Conservation (phyloP, 1,284 basidiomycete genomes). For the Ganoderma lingzhi region DNA sequence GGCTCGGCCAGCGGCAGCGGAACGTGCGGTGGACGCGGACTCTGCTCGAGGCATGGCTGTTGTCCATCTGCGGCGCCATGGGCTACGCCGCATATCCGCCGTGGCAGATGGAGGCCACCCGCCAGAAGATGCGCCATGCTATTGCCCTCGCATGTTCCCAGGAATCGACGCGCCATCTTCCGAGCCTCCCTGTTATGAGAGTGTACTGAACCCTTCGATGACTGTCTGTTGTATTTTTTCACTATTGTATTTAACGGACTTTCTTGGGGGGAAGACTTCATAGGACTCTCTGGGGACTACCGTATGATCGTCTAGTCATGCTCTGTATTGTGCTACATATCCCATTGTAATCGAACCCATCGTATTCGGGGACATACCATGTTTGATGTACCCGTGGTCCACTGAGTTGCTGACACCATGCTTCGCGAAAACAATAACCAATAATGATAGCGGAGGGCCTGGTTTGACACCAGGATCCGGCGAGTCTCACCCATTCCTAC, state of each 20-base stretch:
- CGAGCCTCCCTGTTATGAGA: background rate
- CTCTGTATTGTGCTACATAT: background rate
- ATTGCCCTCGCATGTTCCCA: conserved; percentile 36
- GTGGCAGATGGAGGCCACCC: conserved; percentile 51
- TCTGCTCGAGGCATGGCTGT: conserved; percentile 64
- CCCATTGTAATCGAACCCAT: background rate
- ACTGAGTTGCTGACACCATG: background rate
- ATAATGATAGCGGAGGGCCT: background rate
- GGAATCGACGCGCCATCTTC: background rate
- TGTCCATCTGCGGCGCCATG: conserved; percentile 63
- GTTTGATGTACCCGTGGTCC: background rate
- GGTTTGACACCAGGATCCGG: background rate
- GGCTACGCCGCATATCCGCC: conserved; percentile 56
- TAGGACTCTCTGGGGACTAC: background rate
- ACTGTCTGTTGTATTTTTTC: background rate
- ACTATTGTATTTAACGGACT: background rate
- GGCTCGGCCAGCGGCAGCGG: conserved; percentile 46
- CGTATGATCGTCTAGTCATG: background rate
- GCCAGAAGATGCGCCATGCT: conserved; percentile 60
- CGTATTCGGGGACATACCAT: background rate
- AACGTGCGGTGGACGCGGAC: conserved; percentile 60
- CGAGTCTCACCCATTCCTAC: background rate
- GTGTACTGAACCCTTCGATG: background rate
- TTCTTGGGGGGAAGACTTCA: background rate
- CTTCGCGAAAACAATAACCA: background rate